Conservation (phyloP, 768 basidiomycete species). For the Macrolepiota dolichaula region DNA sequence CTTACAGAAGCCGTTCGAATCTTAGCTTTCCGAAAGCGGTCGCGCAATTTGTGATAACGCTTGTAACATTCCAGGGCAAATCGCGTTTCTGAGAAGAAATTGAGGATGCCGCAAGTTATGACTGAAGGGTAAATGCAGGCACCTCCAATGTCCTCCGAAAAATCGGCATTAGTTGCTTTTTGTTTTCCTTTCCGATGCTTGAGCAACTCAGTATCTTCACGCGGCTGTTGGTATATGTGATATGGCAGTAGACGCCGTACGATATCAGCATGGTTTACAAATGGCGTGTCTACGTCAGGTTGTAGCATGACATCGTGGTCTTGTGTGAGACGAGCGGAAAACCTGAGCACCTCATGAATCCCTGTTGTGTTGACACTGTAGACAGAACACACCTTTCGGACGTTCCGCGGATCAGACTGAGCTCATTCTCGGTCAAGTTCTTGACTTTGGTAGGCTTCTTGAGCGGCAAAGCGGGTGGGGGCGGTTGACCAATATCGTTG, state of each 20-base stretch:
- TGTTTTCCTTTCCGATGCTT: constrained; percentile 56
- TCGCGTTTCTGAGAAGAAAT: constrained; percentile 51
- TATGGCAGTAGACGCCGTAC: constrained; percentile 75
- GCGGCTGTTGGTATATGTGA: constrained; percentile 75
- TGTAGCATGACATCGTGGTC: constrained; percentile 62
- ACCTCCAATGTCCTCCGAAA: constrained; percentile 53
- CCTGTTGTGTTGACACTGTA: not conserved
- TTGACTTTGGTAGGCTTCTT: constrained; percentile 26
- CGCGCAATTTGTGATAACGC: constrained; percentile 51
- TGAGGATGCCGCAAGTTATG: not conserved
- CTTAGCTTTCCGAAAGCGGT: constrained; percentile 54
- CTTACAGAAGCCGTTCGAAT: constrained; percentile 57
- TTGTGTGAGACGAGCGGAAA: constrained; percentile 49
- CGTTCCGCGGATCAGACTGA: constrained; percentile 40
- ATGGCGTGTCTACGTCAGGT: constrained; percentile 71
- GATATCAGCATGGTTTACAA: constrained; percentile 57
- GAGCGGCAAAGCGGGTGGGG: constrained; percentile 10
- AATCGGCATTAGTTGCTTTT: constrained; percentile 45
- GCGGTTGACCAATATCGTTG: not conserved
- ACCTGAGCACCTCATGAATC: constrained; percentile 30
- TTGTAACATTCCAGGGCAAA: constrained; percentile 67
- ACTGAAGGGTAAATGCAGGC: constrained; percentile 7
- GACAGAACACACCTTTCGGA: constrained; percentile 37
- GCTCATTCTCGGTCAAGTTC: constrained; percentile 49
- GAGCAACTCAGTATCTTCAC: constrained; percentile 50